These are phyloP conservation scores for Pleurotus tuoliensis DNA, from an alignment of 768 basidiomycete genomes.

Conservation along the genomic window DNA sequence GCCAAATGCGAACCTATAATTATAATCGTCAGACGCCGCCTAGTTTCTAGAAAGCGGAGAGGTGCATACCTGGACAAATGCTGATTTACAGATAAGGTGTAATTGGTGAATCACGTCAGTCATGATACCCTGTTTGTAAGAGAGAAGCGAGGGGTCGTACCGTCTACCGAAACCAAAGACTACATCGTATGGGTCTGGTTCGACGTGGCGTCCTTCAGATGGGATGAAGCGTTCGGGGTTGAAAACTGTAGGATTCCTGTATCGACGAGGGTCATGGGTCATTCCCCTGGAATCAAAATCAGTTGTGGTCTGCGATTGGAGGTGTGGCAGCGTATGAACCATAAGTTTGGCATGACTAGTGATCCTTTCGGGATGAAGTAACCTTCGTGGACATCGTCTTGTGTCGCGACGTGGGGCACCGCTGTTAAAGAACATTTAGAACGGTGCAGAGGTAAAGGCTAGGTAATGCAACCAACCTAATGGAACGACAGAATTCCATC, in stretches of 20 bases:
- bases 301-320: background rate
- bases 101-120: background rate
- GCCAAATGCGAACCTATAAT: conserved; percentile 44
- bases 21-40: no score
- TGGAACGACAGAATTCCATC: conserved; percentile 46
- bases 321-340: conserved; percentile 23
- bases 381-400: conserved; percentile 61
- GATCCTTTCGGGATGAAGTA: conserved; percentile 60
- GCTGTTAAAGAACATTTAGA: conserved; percentile 22
- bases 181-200: conserved; percentile 53
- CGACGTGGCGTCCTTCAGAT: conserved; percentile 35
- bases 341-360: conserved; percentile 48
- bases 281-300: conserved; percentile 34
- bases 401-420: conserved; percentile 50
- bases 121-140: background rate
- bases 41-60: background rate
- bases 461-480: conserved; percentile 27
- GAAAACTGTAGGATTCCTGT: conserved; percentile 51
- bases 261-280: conserved; percentile 49
- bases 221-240: conserved; percentile 59
- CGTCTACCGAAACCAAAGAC: conserved; percentile 74
- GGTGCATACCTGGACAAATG: conserved; percentile 41
- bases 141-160: conserved; percentile 24
- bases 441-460: no score
- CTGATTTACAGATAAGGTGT: conserved; percentile 19